Conservation (phyloP, 2,329 filamentous ascomycete genomes). For the Tolypocladium sp. region DNA sequence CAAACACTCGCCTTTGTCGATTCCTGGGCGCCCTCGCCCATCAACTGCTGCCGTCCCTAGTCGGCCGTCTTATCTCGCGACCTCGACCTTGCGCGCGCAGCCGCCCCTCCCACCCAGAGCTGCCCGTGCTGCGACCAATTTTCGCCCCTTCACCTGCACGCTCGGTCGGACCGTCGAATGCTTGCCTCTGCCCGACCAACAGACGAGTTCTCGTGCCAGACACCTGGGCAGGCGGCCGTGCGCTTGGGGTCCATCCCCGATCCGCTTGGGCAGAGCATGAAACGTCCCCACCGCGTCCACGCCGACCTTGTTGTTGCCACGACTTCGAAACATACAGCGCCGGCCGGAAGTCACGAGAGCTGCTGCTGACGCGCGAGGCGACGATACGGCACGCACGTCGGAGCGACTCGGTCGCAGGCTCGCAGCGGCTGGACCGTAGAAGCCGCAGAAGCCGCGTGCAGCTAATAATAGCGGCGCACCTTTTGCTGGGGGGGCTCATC, state of each 20-base stretch:
- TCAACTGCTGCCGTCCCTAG: neutral
- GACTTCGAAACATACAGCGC: neutral
- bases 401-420: neutral
- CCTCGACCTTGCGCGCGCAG: neutral
- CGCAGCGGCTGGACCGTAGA: neutral
- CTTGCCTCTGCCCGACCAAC: neutral
- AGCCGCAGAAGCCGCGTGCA: neutral
- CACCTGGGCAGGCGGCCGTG: neutral
- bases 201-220: neutral
- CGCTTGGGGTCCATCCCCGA: neutral
- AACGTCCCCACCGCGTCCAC: neutral
- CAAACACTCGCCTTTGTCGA: neutral
- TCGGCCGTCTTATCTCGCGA: neutral
- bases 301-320: neutral
- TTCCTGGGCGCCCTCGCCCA: too few species aligned
- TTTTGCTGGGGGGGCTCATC: neutral
- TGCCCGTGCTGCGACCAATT: neutral
- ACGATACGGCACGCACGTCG: neutral
- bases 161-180: neutral
- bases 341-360: neutral
- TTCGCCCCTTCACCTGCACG: neutral
- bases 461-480: neutral
- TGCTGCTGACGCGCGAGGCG: neutral
- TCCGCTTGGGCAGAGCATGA: neutral
- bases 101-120: neutral